Percentiles rank a stretch among this genome's conserved stretches.
Evolutionary conservation across 768 basidiomycete species (phyloP).

Genomic region (Naganishia antarctica): DNA sequence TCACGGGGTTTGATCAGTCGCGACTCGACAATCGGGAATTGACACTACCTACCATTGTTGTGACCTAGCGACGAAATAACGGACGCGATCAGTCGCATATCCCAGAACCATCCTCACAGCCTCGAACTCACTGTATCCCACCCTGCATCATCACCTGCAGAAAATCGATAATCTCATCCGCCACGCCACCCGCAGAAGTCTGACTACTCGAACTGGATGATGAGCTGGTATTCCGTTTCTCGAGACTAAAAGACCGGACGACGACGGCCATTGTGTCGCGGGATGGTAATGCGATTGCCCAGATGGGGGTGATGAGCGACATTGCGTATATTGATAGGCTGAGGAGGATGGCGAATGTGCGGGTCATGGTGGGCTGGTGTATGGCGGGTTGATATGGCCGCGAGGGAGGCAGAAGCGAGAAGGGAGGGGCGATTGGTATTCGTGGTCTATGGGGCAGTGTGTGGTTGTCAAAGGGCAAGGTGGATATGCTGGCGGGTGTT

Average conservation of each 20-base stretch:
- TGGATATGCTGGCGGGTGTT: neutral
- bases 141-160: slow-evolving; percentile 16
- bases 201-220: neutral
- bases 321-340: neutral
- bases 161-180: slow-evolving; percentile 4
- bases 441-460: neutral
- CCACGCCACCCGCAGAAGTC: neutral
- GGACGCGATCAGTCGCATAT: neutral
- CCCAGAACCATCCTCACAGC: too few species aligned
- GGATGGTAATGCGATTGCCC: neutral
- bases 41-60: slow-evolving; percentile 9
- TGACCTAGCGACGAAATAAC: neutral
- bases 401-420: neutral
- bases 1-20: neutral
- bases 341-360: neutral
- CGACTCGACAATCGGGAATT: too few species aligned
- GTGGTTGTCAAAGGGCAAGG: neutral
- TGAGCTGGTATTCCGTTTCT: neutral
- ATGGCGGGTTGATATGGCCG: neutral
- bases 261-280: neutral
- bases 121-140: slow-evolving; percentile 3
- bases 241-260: neutral
- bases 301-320: neutral
- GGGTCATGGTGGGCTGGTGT: slow-evolving; percentile 2
- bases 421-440: neutral